phyloP scores from a whole-genome alignment of 2,329 filamentous ascomycete genomes.

The Fusarium proliferatum region DNA sequence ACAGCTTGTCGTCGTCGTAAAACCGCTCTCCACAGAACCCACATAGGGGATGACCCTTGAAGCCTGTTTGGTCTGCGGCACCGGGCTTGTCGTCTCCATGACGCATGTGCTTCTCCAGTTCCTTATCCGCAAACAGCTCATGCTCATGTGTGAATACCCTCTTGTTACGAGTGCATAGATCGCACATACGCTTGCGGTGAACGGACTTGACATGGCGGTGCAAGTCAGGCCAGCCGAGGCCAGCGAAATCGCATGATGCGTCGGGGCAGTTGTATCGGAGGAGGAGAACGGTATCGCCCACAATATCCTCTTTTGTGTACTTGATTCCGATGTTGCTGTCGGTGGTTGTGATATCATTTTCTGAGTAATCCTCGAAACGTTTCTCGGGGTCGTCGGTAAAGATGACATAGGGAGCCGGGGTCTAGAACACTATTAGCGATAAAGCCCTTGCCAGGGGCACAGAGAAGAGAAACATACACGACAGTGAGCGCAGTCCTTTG shows the following conservation, averaged over 20 bases:
- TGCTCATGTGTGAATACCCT: conserved; percentile 99
- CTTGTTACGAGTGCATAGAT: conserved; percentile 91
- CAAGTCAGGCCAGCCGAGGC: conserved; percentile 69
- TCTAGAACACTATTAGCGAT: conserved; percentile 55
- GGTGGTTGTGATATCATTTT: conserved; percentile 77
- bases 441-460: background rate
- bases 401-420: conserved; percentile 82
- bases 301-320: conserved; percentile 89
- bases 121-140: conserved; percentile 84
- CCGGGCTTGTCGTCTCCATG: conserved; percentile 92
- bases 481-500: conserved; percentile 95
- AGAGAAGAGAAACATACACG: conserved; percentile 66
- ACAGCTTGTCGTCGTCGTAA: conserved; percentile 96
- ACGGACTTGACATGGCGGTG: conserved; percentile 82
- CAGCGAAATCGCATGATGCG: conserved; percentile 80
- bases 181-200: conserved; percentile 91
- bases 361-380: conserved; percentile 84
- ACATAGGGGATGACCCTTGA: conserved; percentile 95
- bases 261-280: conserved; percentile 97
- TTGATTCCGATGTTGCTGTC: conserved; percentile 92
- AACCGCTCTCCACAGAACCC: conserved; percentile 92
- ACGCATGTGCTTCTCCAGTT: conserved; percentile 88
- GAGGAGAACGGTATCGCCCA: conserved; percentile 88
- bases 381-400: conserved; percentile 90
- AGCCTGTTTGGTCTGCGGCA: conserved; percentile 90